A percentile compares a stretch with the other conserved stretches of the same genome.
Conservation (phyloP, 2,329 filamentous ascomycete species). For the Aspergillus hortae region DNA sequence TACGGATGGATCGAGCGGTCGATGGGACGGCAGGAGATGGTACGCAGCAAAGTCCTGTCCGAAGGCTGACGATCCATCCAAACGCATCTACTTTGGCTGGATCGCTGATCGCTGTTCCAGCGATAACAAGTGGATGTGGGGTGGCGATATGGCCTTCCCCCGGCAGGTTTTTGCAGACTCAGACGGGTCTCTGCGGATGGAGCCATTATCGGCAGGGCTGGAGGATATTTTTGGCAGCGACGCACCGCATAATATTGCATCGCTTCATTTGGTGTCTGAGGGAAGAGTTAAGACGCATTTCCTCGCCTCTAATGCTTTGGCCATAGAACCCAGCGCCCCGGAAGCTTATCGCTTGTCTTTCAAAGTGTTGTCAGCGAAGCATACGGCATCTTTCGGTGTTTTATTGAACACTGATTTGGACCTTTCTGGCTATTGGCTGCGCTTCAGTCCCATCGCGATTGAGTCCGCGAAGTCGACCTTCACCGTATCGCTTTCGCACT, state of each 20-base stretch:
- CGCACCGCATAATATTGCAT: too few relatives aligned
- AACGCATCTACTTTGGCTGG: neutral
- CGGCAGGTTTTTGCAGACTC: too few relatives aligned
- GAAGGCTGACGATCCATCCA: neutral
- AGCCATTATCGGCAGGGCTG: too few relatives aligned
- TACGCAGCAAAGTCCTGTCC: conserved; percentile 1
- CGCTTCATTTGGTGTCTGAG: too few relatives aligned
- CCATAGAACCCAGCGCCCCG: neutral
- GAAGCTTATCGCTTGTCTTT: neutral
- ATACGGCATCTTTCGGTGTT: neutral
- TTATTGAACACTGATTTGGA: neutral
- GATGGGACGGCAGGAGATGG: conserved; percentile 1
- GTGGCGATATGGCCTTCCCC: too few relatives aligned
- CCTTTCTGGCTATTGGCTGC: neutral
- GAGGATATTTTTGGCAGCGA: too few relatives aligned
- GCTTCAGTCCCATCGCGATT: neutral
- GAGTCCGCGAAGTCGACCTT: neutral
- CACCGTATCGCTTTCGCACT: neutral
- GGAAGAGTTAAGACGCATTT: neutral
- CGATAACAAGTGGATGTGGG: too few relatives aligned
- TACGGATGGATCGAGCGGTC: neutral
- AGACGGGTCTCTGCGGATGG: too few relatives aligned
- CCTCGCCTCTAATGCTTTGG: neutral
- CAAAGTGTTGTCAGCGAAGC: neutral
- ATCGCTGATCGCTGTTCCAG: too few relatives aligned